These are phyloP conservation scores for Emydomyces testavorans DNA, from an alignment of 2,329 filamentous ascomycete genomes.

Conservation along the genomic window DNA sequence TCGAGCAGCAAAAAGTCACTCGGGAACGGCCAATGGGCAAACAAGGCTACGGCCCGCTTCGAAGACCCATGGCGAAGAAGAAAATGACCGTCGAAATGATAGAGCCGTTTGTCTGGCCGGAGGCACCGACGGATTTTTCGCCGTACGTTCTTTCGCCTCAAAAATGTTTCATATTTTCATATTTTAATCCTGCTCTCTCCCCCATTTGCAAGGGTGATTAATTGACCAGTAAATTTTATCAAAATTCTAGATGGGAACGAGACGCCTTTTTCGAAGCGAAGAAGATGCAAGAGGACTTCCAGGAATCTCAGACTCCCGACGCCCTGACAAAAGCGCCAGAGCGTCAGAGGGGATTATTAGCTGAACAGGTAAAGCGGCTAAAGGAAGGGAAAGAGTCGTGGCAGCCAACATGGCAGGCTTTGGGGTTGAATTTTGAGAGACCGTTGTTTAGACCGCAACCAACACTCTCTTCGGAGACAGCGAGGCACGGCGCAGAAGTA, in stretches of 20 bases:
- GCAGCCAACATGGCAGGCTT: slow-evolving; percentile 41
- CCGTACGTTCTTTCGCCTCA: slow-evolving; percentile 42
- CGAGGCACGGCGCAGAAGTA: neutral
- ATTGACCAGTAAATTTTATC: slow-evolving; percentile 13
- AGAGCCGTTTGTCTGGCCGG: slow-evolving; percentile 80
- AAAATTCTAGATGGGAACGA: slow-evolving; percentile 47
- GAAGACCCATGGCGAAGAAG: slow-evolving; percentile 64
- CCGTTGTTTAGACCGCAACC: slow-evolving; percentile 15
- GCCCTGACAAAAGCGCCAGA: slow-evolving; percentile 32
- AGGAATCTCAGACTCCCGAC: slow-evolving; percentile 28
- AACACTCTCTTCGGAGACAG: neutral
- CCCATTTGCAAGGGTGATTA: slow-evolving; percentile 2
- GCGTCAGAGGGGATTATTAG: slow-evolving; percentile 38
- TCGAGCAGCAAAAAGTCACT: slow-evolving; percentile 57
- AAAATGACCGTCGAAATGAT: slow-evolving; percentile 89
- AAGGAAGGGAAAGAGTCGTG: slow-evolving; percentile 51
- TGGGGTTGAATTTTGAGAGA: slow-evolving; percentile 32
- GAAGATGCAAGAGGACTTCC: slow-evolving; percentile 36
- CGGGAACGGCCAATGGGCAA: slow-evolving; percentile 28
- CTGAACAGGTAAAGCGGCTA: slow-evolving; percentile 52
- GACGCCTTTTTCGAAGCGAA: slow-evolving; percentile 46
- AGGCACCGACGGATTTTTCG: slow-evolving; percentile 49
- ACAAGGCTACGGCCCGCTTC: slow-evolving; percentile 46
- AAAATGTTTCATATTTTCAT: too few relatives aligned
- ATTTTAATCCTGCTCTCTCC: too few relatives aligned